Conservation (phyloP, 495 filamentous ascomycete genomes). For the Lophium mytilinum region DNA sequence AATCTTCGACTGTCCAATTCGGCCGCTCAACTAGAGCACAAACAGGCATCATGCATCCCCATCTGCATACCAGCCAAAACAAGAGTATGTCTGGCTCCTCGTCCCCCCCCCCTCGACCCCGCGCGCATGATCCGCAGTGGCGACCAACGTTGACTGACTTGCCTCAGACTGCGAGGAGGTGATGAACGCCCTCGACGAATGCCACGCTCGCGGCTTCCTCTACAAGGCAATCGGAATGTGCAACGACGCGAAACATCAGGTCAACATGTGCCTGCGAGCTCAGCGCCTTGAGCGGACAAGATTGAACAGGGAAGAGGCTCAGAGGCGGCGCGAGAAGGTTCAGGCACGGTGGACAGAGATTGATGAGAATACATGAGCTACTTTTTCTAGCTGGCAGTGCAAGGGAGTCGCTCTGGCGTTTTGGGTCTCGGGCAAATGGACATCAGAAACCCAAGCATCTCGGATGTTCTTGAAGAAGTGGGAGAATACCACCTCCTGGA, state of each 20-base stretch:
- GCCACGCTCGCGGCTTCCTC: conserved; percentile 85
- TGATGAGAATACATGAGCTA: conserved; percentile 57
- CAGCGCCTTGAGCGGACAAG: conserved; percentile 70
- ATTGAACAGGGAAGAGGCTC: conserved; percentile 65
- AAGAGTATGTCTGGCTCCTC: conserved; percentile 48
- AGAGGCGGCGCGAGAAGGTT: conserved; percentile 57
- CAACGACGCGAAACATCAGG: conserved; percentile 71
- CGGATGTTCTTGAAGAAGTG: too few species aligned
- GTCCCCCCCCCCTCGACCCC: conserved; percentile 1
- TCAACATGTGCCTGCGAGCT: conserved; percentile 72
- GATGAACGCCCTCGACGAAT: conserved; percentile 89
- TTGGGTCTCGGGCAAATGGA: too few species aligned
- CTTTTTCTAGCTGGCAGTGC: too few species aligned
- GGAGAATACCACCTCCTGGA: too few species aligned
- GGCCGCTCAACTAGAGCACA: too few species aligned
- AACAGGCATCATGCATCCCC: conserved; percentile 76
- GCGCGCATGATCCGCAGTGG: not conserved
- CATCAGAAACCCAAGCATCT: too few species aligned
- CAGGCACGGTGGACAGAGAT: conserved; percentile 74
- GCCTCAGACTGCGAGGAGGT: conserved; percentile 81
- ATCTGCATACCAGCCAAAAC: conserved; percentile 86
- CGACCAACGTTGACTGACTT: not conserved
- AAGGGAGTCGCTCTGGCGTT: too few species aligned
- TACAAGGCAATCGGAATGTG: conserved; percentile 84
- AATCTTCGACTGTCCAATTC: too few species aligned